Evolutionary conservation across 2,329 filamentous ascomycete genomes (phyloP).

Genomic region (Xylogone sp.): DNA sequence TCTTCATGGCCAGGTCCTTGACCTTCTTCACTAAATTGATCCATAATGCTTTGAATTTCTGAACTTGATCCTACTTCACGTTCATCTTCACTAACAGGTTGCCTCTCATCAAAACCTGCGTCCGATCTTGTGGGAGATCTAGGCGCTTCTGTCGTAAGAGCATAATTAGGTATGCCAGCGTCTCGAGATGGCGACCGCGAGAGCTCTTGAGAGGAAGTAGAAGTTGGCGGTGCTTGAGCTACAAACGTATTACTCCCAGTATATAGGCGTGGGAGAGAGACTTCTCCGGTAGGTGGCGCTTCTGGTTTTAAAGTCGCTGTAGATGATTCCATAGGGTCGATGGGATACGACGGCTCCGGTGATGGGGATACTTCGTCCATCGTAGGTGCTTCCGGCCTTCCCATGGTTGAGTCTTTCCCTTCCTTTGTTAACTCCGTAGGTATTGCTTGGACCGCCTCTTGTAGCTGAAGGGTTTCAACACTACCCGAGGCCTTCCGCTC

Average conservation of each 20-base stretch:
- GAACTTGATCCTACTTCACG: slow-evolving; percentile 68
- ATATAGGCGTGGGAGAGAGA: slow-evolving; percentile 9
- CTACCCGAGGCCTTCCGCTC: neutral
- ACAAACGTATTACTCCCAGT: slow-evolving; percentile 37
- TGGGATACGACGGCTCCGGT: neutral
- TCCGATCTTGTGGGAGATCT: slow-evolving; percentile 52
- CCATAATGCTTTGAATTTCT: slow-evolving; percentile 97
- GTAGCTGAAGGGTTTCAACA: neutral
- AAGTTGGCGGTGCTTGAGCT: slow-evolving; percentile 42
- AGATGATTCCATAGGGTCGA: slow-evolving; percentile 29
- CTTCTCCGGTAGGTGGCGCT: slow-evolving; percentile 5
- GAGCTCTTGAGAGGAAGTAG: slow-evolving; percentile 35
- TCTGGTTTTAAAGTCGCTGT: slow-evolving; percentile 28
- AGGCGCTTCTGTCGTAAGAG: slow-evolving; percentile 34
- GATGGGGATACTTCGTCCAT: slow-evolving; percentile 1
- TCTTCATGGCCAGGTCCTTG: slow-evolving; percentile 72
- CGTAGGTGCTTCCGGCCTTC: neutral
- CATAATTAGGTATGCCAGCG: slow-evolving; percentile 25
- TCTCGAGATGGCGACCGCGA: slow-evolving; percentile 31
- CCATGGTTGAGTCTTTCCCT: neutral
- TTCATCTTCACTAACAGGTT: slow-evolving; percentile 56
- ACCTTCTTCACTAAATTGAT: slow-evolving; percentile 78
- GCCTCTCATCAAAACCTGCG: slow-evolving; percentile 53
- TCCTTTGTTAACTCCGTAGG: neutral
- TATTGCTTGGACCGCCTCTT: neutral